Evolutionary conservation across 2,329 filamentous ascomycete species (phyloP).

Genomic region (Trichophyton benhamiae): DNA sequence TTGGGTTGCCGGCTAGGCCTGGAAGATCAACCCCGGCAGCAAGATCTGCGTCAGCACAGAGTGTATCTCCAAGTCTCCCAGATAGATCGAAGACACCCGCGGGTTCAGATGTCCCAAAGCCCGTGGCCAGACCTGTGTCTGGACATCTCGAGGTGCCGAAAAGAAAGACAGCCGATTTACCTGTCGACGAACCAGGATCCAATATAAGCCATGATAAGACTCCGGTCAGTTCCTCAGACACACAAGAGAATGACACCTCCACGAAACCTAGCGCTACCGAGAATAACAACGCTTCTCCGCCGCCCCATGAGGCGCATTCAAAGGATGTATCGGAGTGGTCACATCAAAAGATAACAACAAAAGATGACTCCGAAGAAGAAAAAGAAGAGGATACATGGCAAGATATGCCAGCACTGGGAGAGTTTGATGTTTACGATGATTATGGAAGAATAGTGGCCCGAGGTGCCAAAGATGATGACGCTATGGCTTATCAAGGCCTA

Average conservation of each 20-base stretch:
- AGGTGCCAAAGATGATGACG: slow-evolving; percentile 59
- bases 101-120: neutral
- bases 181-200: neutral
- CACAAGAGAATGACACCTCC: neutral
- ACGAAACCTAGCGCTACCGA: neutral
- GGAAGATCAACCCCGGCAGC: neutral
- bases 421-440: slow-evolving; percentile 92
- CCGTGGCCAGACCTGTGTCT: slow-evolving; percentile 7
- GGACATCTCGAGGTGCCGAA: slow-evolving; percentile 1
- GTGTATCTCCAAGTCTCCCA: neutral
- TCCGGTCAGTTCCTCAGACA: neutral
- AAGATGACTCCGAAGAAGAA: slow-evolving; percentile 38
- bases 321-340: slow-evolving; percentile 65
- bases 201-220: neutral
- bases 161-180: neutral
- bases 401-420: slow-evolving; percentile 83
- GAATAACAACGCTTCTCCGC: neutral
- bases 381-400: slow-evolving; percentile 70
- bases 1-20: slow-evolving; percentile 10
- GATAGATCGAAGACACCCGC: neutral
- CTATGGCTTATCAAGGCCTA: slow-evolving; percentile 60
- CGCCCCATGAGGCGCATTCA: neutral
- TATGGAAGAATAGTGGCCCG: slow-evolving; percentile 75
- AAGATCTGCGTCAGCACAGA: neutral
- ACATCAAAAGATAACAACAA: slow-evolving; percentile 60